Percentiles rank a stretch among this genome's conserved stretches.
Conservation (phyloP, 805 yeast species). For the Yarrowia alimentaria region DNA sequence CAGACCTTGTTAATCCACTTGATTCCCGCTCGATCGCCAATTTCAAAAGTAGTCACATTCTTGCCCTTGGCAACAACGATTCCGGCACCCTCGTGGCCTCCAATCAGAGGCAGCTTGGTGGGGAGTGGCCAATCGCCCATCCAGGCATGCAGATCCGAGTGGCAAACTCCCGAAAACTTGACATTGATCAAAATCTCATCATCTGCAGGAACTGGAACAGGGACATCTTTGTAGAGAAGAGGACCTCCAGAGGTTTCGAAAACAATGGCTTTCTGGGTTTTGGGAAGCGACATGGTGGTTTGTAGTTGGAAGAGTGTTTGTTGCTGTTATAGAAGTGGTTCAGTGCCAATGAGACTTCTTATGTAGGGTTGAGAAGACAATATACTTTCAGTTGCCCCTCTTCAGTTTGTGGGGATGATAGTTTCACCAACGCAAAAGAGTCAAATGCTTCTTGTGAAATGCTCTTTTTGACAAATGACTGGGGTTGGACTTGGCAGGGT, state of each 20-base stretch:
- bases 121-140: conserved; percentile 88
- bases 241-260: conserved; percentile 66
- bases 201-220: conserved; percentile 75
- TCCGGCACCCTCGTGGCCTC: conserved; percentile 92
- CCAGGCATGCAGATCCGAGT: conserved; percentile 92
- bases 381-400: too few species aligned
- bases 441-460: too few species aligned
- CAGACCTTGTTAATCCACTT: conserved; percentile 83
- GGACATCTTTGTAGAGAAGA: conserved; percentile 65
- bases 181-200: conserved; percentile 77
- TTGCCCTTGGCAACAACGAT: conserved; percentile 74
- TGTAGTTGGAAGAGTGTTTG: not conserved
- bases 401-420: too few species aligned
- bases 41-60: conserved; percentile 65
- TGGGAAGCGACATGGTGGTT: conserved; percentile 46
- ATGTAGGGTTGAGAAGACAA: too few species aligned
- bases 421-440: too few species aligned
- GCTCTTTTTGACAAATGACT: too few species aligned
- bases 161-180: conserved; percentile 89
- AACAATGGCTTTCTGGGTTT: conserved; percentile 67
- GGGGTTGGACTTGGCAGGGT: too few species aligned
- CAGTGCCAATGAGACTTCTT: too few species aligned
- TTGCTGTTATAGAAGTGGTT: not conserved
- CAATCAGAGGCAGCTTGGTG: conserved; percentile 72
- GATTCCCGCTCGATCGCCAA: conserved; percentile 80